Conservation (phyloP, 805 yeast species). For the Candida easanensis region DNA sequence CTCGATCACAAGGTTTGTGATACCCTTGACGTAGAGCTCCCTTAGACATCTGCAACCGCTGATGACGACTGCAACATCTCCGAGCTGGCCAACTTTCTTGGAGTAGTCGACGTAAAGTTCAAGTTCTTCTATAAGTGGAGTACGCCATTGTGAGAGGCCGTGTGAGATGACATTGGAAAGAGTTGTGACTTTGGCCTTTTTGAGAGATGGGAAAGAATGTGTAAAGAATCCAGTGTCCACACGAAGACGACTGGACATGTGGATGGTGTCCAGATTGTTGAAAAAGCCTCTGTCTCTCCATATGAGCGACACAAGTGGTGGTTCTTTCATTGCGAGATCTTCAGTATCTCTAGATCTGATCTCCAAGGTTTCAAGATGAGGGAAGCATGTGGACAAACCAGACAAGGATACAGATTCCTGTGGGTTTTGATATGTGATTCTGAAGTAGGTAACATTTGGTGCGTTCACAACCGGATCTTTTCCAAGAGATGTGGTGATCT, state of each 20-base stretch:
- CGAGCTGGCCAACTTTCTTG: conserved; percentile 3
- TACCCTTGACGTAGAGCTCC: conserved; percentile 7
- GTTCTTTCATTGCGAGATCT: conserved; percentile 4
- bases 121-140: conserved; percentile 6
- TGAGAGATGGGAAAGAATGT: conserved; percentile 5
- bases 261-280: conserved; percentile 3
- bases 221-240: conserved; percentile 9
- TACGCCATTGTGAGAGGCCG: conserved; percentile 7
- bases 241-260: conserved; percentile 6
- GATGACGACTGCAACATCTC: conserved; percentile 5
- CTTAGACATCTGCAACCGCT: conserved; percentile 3
- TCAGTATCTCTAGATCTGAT: conserved; percentile 3
- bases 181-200: conserved; percentile 6
- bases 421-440: conserved; percentile 3
- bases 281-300: conserved; percentile 7
- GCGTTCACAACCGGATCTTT: conserved; percentile 1
- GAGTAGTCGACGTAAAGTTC: conserved; percentile 6
- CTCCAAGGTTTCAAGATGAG: conserved; percentile 1
- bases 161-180: background rate
- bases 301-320: conserved; percentile 2
- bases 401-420: background rate
- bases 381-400: conserved; percentile 2
- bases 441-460: conserved; percentile 1
- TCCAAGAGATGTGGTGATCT: conserved; percentile 1
- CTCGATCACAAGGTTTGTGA: conserved; percentile 4